Base-by-base conservation (phyloP, 1,284 basidiomycete species). In the Fomitopsis betulina region DNA sequence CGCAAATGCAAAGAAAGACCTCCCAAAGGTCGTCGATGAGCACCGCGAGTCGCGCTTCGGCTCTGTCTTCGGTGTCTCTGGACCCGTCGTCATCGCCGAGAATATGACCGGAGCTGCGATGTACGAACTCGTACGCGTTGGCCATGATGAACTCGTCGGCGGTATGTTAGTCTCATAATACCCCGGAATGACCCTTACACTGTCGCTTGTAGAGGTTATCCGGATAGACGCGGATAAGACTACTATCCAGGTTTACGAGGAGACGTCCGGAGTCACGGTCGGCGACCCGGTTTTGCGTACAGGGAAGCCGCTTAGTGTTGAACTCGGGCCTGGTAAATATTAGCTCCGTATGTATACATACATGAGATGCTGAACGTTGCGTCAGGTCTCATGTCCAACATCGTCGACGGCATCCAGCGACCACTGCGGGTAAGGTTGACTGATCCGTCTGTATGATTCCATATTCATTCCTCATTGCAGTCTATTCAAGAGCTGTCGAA, bases 171-270 rank as follows among this genome's bases (percentile, higher is more conserved):
- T n/a, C 12, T 37, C 42, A 53, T 38, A 50, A 37, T 49, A 33
- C 17, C 25, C 10, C 19, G 21, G 50, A n/a, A 49, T n/a, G 10
- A 35, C 21, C 37, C 55, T 25, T 25, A 47, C 19, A 27, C 19
- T 30, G 21, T 9, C 23, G 15, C 60, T 42, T 54, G 51, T 69
- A 94, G 95, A 98, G 91, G 95, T 98, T 69, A 98, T 98, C 67
- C 86, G 96, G 70, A 97, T 98, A 76, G 95, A 98, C 68, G 86
- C 87, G 60, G 96, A 97, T 77, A 95, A 98, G 77, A 91, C 94
- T 54, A 99, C 96, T 8, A 98, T 99, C 63, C 97, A 99, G 76
- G 97, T 99, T n/a, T 99, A 99, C 72, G 97, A 98, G 74, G 96
- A 98, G 79, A 98, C 95, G 4, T 96, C 96, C 54, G 95, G 96